A percentile compares a stretch with the other conserved stretches of the same genome.
Evolutionary conservation across 164 flowering plant genomes (phyloP).

Genomic region (Macadamia tetraphylla): DNA sequence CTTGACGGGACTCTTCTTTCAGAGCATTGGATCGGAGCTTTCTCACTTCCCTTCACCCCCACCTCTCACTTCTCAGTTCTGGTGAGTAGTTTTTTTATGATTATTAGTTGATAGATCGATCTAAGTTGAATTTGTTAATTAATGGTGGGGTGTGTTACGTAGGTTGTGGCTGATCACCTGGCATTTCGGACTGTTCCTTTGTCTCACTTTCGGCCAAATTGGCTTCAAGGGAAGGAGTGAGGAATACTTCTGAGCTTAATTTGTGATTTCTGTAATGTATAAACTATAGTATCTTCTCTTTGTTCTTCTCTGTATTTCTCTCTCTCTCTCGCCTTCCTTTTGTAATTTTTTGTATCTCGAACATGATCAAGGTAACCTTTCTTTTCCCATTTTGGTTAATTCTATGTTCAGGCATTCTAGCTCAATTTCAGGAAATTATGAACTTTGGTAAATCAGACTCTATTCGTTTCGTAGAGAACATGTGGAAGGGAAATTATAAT

Average conservation of each 20-base stretch:
- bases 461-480: too few species aligned
- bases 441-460: too few species aligned
- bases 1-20: conserved; percentile 83
- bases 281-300: background rate
- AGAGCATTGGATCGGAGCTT: conserved; percentile 85
- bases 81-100: conserved; percentile 33
- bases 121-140: too few species aligned
- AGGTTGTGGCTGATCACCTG: conserved; percentile 88
- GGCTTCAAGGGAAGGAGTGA: conserved; percentile 82
- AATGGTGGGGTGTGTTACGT: background rate
- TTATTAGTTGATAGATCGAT: too few species aligned
- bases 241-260: conserved; percentile 37
- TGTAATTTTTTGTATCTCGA: background rate
- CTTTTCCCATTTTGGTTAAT: too few species aligned
- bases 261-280: background rate
- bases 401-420: too few species aligned
- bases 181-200: conserved; percentile 83
- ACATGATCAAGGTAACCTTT: too few species aligned
- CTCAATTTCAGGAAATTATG: too few species aligned
- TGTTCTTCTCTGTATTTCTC: background rate
- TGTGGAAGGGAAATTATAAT: too few species aligned
- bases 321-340: background rate
- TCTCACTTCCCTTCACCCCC: conserved; percentile 87
- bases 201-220: conserved; percentile 70
- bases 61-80: conserved; percentile 70